Evolutionary conservation across 2,329 filamentous ascomycete genomes (phyloP), one percentile per base, ranked within the genome.

Genomic region (Cucurbitaria berberidis): DNA sequence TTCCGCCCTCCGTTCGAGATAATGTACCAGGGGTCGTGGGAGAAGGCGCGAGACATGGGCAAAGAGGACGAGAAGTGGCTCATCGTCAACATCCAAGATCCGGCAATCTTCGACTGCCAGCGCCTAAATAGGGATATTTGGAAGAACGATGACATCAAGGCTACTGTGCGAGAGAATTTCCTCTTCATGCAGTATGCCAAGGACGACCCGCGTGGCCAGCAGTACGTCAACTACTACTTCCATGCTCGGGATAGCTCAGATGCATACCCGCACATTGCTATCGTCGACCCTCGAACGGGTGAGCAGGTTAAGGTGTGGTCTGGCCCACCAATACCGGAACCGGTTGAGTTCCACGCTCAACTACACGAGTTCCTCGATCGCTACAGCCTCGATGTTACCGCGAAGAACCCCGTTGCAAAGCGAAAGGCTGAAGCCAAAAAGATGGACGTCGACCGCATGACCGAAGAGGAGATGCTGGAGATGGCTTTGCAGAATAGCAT

Each of bases 281-380:
- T 99, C 57, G 86, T 99, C 57, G 95, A 99, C 66, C 95, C 95
- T 1, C 85, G 95, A 54, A 99, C 95, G 0, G 95, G 95, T 55
- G 95, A 99, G 77, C 92, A 97, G 75, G 90, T 99, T 73, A 99
- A 99, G 78, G 85, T 93, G 1, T 98, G 95, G 93, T 92, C 90
- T 13, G 93, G 93, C 1, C 82, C 85, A 8, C 91, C 93, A 1
- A 90, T 93, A 48, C 88, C 93, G 0, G 84, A 83, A 34, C 79
- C 91, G 0, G 74, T 83, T 9, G 93, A 97, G 13, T 98, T 99
- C 65, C 85, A 96, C 55, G 91, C 92, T 69, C 91, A 97, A 70
- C 82, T 99, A 2, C 90, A 91, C 68, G 93, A 98, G 75, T 99
- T 99, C 66, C 84, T 99, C n/a, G 95, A 98, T 71, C 86, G 95